Percentiles rank a stretch among this genome's conserved stretches.
These are phyloP conservation scores for Apiospora saccharicola DNA, from an alignment of 2,329 filamentous ascomycete species.

Conservation along the genomic window DNA sequence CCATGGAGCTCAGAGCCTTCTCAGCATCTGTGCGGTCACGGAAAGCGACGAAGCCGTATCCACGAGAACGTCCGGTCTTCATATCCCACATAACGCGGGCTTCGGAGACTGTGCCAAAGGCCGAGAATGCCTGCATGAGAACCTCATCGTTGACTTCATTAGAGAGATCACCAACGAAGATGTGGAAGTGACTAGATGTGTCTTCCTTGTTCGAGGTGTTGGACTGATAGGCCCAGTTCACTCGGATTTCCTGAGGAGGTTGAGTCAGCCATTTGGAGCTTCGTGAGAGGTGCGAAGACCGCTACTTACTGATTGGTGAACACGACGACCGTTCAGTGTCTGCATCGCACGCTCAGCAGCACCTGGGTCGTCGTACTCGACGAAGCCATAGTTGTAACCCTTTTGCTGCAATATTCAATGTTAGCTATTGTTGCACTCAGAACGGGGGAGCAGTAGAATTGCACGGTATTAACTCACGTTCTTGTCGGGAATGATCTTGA, in stretches of 20 bases:
- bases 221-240: constrained; percentile 99
- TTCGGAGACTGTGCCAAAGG: constrained; percentile 94
- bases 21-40: constrained; percentile 93
- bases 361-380: constrained; percentile 97
- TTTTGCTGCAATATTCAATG: constrained; percentile 68
- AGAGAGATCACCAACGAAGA: constrained; percentile 96
- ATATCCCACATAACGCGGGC: constrained; percentile 99
- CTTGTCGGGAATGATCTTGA: constrained; percentile 99
- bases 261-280: constrained; percentile 26
- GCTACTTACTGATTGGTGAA: constrained; percentile 81
- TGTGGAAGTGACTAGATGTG: constrained; percentile 97
- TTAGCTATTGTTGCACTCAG: constrained; percentile 39
- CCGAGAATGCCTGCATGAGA: constrained; percentile 90
- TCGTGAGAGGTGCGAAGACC: constrained; percentile 2
- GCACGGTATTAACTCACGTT: constrained; percentile 72
- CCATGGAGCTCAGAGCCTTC: constrained; percentile 96
- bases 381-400: constrained; percentile 98
- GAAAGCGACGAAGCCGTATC: constrained; percentile 98
- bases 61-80: constrained; percentile 97
- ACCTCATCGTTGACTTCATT: constrained; percentile 99
- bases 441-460: background rate
- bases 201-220: constrained; percentile 95
- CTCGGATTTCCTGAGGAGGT: constrained; percentile 82
- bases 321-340: constrained; percentile 92
- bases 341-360: constrained; percentile 97